phyloP scores from a whole-genome alignment of 1,284 basidiomycete species.

The Albatrellus sp. region DNA sequence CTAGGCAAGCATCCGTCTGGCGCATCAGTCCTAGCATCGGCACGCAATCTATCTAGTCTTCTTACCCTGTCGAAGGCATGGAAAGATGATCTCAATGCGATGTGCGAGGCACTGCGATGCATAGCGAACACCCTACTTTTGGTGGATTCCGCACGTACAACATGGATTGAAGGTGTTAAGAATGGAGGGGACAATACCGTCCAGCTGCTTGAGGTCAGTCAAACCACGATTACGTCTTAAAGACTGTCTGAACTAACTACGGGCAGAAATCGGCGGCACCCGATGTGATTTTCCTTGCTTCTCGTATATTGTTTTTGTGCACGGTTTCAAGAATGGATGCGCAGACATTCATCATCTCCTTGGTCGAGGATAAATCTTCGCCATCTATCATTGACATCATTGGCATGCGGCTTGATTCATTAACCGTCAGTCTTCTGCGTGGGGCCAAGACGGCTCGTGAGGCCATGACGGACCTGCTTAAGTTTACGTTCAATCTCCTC shows the following conservation, averaged over 20 bases:
- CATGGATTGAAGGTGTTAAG: slow-evolving; percentile 44
- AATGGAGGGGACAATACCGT: slow-evolving; percentile 48
- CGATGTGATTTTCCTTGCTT: slow-evolving; percentile 60
- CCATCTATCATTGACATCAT: slow-evolving; percentile 44
- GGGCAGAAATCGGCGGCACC: slow-evolving; percentile 45
- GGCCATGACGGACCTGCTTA: slow-evolving; percentile 65
- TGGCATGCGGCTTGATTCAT: slow-evolving; percentile 40
- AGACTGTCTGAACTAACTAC: not conserved
- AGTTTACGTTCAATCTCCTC: slow-evolving; percentile 66
- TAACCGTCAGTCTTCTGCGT: slow-evolving; percentile 30
- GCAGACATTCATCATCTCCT: slow-evolving; percentile 34
- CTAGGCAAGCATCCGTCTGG: slow-evolving; percentile 63
- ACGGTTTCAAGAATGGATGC: slow-evolving; percentile 37
- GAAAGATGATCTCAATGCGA: slow-evolving; percentile 44
- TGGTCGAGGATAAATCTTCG: slow-evolving; percentile 46
- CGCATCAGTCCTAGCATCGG: slow-evolving; percentile 47
- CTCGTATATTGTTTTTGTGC: slow-evolving; percentile 63
- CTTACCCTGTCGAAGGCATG: slow-evolving; percentile 35
- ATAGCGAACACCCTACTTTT: slow-evolving; percentile 68
- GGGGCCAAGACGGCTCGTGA: slow-evolving; percentile 48
- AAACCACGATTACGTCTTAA: not conserved
- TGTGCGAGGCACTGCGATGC: slow-evolving; percentile 59
- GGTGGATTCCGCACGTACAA: slow-evolving; percentile 44
- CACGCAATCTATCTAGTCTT: slow-evolving; percentile 39
- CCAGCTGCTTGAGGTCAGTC: slow-evolving; percentile 47